Evolutionary conservation across 352 stramenopile species (phyloP).

Genomic region (Phytophthora pini): DNA sequence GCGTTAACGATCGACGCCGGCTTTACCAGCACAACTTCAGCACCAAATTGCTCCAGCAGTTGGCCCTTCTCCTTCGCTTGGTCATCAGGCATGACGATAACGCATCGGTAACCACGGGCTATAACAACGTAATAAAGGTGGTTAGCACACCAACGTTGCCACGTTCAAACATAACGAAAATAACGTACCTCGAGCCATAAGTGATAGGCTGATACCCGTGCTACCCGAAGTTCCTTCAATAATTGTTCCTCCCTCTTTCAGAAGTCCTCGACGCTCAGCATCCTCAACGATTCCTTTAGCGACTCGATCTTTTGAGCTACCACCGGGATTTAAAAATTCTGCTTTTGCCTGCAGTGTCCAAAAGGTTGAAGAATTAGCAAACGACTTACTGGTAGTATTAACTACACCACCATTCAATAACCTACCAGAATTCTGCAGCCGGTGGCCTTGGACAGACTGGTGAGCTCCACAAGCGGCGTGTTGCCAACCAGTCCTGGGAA

Average conservation of each 20-base stretch:
- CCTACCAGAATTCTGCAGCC: constrained; percentile 90
- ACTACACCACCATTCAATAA: neutral
- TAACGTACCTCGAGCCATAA: constrained; percentile 83
- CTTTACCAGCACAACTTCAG: constrained; percentile 89
- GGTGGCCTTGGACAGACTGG: constrained; percentile 90
- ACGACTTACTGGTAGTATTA: neutral
- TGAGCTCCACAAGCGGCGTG: constrained; percentile 93
- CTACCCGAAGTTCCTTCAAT: constrained; percentile 98
- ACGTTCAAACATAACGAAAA: neutral
- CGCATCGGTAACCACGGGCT: constrained; percentile 93
- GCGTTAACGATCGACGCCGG: constrained; percentile 97
- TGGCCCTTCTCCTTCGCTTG: constrained; percentile 93
- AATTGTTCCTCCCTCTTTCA: constrained; percentile 94
- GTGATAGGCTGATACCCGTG: constrained; percentile 97
- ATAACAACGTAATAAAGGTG: neutral
- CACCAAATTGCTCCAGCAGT: constrained; percentile 83
- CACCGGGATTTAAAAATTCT: constrained; percentile 97
- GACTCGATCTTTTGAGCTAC: constrained; percentile 97
- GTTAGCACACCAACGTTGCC: constrained; percentile 6
- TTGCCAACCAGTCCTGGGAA: constrained; percentile 93
- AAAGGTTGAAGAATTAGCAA: constrained; percentile 2
- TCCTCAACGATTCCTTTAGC: constrained; percentile 95
- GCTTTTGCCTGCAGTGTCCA: constrained; percentile 86
- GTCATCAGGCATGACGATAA: constrained; percentile 99
- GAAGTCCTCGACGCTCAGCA: constrained; percentile 86